These are phyloP conservation scores for Lipomyces starkeyi DNA, from an alignment of 805 yeast species.

Conservation along the genomic window DNA sequence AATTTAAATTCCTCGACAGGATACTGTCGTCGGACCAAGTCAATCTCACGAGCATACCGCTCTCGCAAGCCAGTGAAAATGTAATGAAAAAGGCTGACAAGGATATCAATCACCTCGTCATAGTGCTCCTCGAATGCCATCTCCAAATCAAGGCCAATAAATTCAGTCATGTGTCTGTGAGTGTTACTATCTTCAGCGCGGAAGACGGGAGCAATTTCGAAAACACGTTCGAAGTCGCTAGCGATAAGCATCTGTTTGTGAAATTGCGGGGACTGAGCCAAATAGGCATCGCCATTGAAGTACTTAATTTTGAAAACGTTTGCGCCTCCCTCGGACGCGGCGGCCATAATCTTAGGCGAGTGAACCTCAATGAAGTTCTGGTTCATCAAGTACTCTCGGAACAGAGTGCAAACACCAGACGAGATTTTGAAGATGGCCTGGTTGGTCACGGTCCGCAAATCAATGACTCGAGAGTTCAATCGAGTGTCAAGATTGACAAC, in stretches of 20 bases:
- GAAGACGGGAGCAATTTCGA: constrained; percentile 96
- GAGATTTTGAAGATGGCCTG: constrained; percentile 96
- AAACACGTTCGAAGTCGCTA: constrained; percentile 95
- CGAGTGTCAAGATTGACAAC: constrained; percentile 96
- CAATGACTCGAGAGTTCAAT: constrained; percentile 93
- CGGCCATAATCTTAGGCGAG: constrained; percentile 93
- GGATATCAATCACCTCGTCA: constrained; percentile 77
- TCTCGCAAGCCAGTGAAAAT: constrained; percentile 82
- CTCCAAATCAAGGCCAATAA: constrained; percentile 95
- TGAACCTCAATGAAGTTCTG: constrained; percentile 87
- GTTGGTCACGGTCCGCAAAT: constrained; percentile 94
- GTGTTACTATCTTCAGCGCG: constrained; percentile 99
- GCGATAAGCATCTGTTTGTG: constrained; percentile 98
- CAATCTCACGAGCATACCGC: constrained; percentile 84
- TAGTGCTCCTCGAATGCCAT: constrained; percentile 98
- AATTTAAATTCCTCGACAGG: constrained; percentile 97
- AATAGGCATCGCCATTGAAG: constrained; percentile 88
- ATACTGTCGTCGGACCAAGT: constrained; percentile 86
- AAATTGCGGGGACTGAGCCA: constrained; percentile 98
- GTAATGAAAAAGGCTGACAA: constrained; percentile 79
- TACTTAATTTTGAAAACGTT: constrained; percentile 93
- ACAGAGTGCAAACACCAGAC: constrained; percentile 84
- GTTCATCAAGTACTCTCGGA: constrained; percentile 80
- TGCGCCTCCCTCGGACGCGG: constrained; percentile 98
- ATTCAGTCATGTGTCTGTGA: constrained; percentile 99